phyloP scores from a whole-genome alignment of 2,329 filamentous ascomycete genomes.

The Coniochaeta pulveracea region DNA sequence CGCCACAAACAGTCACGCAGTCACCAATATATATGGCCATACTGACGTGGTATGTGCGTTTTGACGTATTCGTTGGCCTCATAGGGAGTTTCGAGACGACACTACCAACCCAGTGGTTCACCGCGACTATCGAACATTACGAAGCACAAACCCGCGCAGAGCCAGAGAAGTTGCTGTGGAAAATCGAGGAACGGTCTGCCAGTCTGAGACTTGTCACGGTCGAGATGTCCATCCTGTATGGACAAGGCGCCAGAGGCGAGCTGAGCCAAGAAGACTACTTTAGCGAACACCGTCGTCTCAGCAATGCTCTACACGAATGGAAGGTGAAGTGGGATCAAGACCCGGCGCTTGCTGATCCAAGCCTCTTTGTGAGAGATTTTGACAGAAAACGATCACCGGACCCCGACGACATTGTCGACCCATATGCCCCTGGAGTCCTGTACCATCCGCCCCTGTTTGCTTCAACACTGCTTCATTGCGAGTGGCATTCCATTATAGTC shows the following conservation, averaged over 20 bases:
- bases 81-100: slow-evolving; percentile 69
- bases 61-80: slow-evolving; percentile 75
- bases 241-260: slow-evolving; percentile 51
- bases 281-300: slow-evolving; percentile 45
- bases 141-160: slow-evolving; percentile 43
- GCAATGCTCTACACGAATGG: slow-evolving; percentile 32
- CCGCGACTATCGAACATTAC: slow-evolving; percentile 51
- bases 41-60: slow-evolving; percentile 81
- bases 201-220: slow-evolving; percentile 61
- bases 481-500: slow-evolving; percentile 67
- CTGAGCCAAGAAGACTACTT: slow-evolving; percentile 55
- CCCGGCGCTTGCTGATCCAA: slow-evolving; percentile 46
- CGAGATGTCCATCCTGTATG: slow-evolving; percentile 71
- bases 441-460: slow-evolving; percentile 61
- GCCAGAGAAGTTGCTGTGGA: slow-evolving; percentile 52
- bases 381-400: slow-evolving; percentile 37
- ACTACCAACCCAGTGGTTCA: slow-evolving; percentile 70
- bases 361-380: slow-evolving; percentile 54
- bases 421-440: slow-evolving; percentile 58
- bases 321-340: slow-evolving; percentile 44
- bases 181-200: slow-evolving; percentile 56
- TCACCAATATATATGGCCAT: slow-evolving; percentile 62
- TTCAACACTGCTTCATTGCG: slow-evolving; percentile 63
- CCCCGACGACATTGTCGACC: slow-evolving; percentile 60
- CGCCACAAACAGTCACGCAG: slow-evolving; percentile 61